These are phyloP conservation scores for Athelia psychrophila DNA, from an alignment of 1,284 basidiomycete species.

Conservation along the genomic window DNA sequence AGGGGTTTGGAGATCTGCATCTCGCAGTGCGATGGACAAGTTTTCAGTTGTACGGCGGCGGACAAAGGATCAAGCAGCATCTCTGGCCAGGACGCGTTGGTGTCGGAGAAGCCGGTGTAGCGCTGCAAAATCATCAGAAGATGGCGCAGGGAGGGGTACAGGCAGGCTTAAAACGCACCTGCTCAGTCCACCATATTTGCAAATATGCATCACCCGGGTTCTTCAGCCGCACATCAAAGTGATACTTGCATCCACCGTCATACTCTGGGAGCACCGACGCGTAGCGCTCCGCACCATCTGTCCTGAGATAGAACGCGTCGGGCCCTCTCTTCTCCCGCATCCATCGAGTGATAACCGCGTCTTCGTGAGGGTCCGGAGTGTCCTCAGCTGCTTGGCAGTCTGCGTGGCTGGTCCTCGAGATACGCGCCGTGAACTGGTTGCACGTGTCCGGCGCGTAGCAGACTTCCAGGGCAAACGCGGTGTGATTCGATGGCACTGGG, in stretches of 20 bases:
- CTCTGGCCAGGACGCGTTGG: background rate
- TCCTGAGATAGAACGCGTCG: conserved; percentile 3
- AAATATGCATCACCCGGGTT: conserved; percentile 2
- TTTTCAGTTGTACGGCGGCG: background rate
- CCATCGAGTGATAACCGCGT: background rate
- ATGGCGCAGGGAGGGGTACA: background rate
- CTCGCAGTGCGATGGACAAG: background rate
- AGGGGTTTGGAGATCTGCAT: background rate
- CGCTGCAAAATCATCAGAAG: background rate
- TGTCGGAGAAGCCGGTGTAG: background rate
- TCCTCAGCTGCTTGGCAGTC: background rate
- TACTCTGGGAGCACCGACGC: background rate
- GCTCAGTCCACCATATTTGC: background rate
- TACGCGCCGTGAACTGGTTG: background rate
- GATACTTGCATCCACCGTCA: conserved; percentile 4
- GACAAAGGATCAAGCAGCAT: background rate
- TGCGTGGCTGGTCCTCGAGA: background rate
- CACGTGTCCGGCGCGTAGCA: background rate
- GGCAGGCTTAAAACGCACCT: background rate
- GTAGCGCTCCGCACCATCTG: conserved; percentile 3
- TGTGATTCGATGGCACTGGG: background rate
- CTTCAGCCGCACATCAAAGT: conserved; percentile 2
- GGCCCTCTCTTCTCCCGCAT: conserved; percentile 2
- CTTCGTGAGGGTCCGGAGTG: background rate
- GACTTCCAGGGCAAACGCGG: background rate